Evolutionary conservation across 1,139 yeast genomes (phyloP).

Genomic region (Geotrichum europaeum): DNA sequence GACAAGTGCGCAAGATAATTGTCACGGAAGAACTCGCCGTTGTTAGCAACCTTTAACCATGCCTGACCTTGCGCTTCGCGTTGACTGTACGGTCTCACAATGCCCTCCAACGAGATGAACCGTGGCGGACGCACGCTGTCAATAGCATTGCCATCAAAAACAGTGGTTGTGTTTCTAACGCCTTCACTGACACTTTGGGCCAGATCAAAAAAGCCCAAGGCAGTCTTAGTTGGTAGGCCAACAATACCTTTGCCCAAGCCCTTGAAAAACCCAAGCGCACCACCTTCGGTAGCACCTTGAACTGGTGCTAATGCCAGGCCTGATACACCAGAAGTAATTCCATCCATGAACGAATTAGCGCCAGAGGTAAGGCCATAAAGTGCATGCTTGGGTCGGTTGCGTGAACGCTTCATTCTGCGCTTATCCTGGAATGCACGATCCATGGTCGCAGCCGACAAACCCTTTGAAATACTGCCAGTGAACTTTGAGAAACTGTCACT

Average conservation of each 20-base stretch:
- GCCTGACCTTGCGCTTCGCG: slow-evolving; percentile 91
- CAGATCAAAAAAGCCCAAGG: slow-evolving; percentile 88
- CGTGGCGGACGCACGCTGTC: slow-evolving; percentile 82
- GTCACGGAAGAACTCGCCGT: slow-evolving; percentile 69
- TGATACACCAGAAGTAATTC: slow-evolving; percentile 78
- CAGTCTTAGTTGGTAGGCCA: slow-evolving; percentile 94
- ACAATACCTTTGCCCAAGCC: slow-evolving; percentile 93
- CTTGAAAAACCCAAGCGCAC: slow-evolving; percentile 84
- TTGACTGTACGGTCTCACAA: slow-evolving; percentile 68
- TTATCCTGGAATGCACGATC: slow-evolving; percentile 81
- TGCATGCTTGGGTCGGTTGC: slow-evolving; percentile 82
- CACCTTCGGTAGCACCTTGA: slow-evolving; percentile 79
- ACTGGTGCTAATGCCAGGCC: slow-evolving; percentile 91
- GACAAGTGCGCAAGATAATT: slow-evolving; percentile 79
- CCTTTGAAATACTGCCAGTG: slow-evolving; percentile 93
- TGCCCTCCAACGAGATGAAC: slow-evolving; percentile 59
- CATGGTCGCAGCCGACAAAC: slow-evolving; percentile 83
- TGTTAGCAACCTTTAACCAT: slow-evolving; percentile 80
- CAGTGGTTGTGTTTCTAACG: slow-evolving; percentile 85
- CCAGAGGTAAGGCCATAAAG: slow-evolving; percentile 83
- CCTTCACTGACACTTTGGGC: slow-evolving; percentile 95
- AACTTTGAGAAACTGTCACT: slow-evolving; percentile 90
- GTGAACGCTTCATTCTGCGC: slow-evolving; percentile 63
- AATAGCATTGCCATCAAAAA: slow-evolving; percentile 73
- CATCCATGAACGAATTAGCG: slow-evolving; percentile 82